Conservation (phyloP, 805 yeast species). For the Zygoascus bituminiphila region DNA sequence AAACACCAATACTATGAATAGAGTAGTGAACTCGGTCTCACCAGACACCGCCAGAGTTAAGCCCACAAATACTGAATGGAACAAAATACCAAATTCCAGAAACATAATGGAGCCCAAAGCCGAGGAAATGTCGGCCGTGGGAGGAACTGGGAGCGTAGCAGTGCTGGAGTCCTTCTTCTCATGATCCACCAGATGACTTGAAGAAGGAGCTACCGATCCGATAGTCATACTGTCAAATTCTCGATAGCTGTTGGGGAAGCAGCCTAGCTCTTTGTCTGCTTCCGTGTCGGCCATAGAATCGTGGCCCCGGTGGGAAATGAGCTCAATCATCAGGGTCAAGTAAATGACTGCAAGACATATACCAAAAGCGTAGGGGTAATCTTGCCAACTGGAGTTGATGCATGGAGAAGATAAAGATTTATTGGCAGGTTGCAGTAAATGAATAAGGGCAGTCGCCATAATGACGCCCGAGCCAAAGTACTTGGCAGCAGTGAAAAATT, state of each 20-base stretch:
- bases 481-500: conserved; percentile 27
- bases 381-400: conserved; percentile 31
- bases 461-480: conserved; percentile 74
- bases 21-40: conserved; percentile 53
- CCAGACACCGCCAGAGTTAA: conserved; percentile 71
- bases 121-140: conserved; percentile 5
- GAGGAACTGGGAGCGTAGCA: neutral
- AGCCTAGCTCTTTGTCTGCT: neutral
- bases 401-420: conserved; percentile 17
- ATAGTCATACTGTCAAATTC: neutral
- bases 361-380: conserved; percentile 52
- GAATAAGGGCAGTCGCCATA: conserved; percentile 67
- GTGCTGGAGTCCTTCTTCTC: neutral
- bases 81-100: conserved; percentile 73
- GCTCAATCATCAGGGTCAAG: conserved; percentile 20
- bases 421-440: conserved; percentile 41
- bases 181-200: neutral
- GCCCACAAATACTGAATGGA: conserved; percentile 80
- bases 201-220: neutral
- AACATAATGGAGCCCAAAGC: conserved; percentile 42
- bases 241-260: neutral
- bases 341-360: conserved; percentile 43
- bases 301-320: conserved; percentile 5
- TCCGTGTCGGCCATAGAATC: neutral
- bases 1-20: conserved; percentile 47